Percentiles rank a stretch among this genome's conserved stretches.
phyloP scores from a whole-genome alignment of 371 early-diverging fungal species.

The Vavraia culicis region DNA sequence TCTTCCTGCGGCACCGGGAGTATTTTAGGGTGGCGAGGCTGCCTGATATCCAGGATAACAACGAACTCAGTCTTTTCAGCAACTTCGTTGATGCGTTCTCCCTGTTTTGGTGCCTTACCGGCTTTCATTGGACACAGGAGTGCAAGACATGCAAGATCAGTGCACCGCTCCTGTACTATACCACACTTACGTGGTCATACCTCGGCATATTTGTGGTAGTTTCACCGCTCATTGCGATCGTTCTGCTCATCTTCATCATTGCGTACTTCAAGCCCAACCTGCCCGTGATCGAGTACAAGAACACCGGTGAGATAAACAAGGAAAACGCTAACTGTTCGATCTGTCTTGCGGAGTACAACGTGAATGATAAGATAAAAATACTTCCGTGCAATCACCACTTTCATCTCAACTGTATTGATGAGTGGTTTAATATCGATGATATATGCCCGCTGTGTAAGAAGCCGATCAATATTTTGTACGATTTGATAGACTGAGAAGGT shows the following conservation, averaged over 20 bases:
- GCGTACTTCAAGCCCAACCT: constrained; percentile 41
- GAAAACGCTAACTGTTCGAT: constrained; percentile 43
- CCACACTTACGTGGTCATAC: constrained; percentile 29
- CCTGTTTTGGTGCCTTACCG: constrained; percentile 44
- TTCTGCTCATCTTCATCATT: constrained; percentile 38
- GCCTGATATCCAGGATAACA: constrained; percentile 42
- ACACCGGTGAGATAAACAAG: constrained; percentile 33
- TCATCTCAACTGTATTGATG: constrained; percentile 44
- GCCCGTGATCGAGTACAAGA: constrained; percentile 38
- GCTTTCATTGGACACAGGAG: constrained; percentile 44
- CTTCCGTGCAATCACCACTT: constrained; percentile 45
- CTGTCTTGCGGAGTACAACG: constrained; percentile 40
- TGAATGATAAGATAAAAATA: constrained; percentile 35
- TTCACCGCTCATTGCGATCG: constrained; percentile 42
- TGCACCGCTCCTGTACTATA: constrained; percentile 43
- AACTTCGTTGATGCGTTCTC: constrained; percentile 43
- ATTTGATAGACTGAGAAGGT: constrained; percentile 33
- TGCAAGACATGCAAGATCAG: constrained; percentile 33
- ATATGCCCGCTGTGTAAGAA: constrained; percentile 45
- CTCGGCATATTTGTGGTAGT: constrained; percentile 41
- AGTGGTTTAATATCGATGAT: constrained; percentile 44
- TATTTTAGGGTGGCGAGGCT: constrained; percentile 39
- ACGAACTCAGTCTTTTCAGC: constrained; percentile 40
- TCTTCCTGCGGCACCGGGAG: constrained; percentile 36
- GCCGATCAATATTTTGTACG: constrained; percentile 43